phyloP scores from a whole-genome alignment of 2,329 filamentous ascomycete genomes.

The Myriosclerotinia scirpicola region DNA sequence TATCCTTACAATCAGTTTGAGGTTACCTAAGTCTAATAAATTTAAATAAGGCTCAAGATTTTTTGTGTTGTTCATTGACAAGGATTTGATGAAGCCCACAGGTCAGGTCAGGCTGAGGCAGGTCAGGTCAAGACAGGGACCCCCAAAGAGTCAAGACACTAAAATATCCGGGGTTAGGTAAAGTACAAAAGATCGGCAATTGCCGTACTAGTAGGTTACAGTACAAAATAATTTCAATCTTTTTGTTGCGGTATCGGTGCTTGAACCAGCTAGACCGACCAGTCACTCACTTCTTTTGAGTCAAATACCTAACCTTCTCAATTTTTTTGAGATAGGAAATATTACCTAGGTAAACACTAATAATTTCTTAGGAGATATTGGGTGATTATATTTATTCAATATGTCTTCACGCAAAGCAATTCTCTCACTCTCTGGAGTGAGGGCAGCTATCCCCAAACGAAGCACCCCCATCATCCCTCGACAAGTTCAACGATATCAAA shows the following conservation, averaged over 20 bases:
- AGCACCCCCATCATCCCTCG: constrained; percentile 29
- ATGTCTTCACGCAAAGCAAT: constrained; percentile 41
- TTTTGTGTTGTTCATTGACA: constrained; percentile 20
- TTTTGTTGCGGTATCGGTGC: constrained; percentile 23
- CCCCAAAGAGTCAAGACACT: too few relatives aligned
- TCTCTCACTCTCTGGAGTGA: constrained; percentile 32
- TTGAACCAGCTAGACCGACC: constrained; percentile 1
- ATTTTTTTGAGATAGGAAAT: constrained; percentile 22
- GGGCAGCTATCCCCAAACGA: constrained; percentile 31
- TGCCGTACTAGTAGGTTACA: too few relatives aligned
- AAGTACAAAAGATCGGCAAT: neutral
- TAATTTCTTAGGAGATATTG: constrained; percentile 9
- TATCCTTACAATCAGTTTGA: neutral
- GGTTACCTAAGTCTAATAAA: constrained; percentile 7
- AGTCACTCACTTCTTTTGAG: constrained; percentile 11
- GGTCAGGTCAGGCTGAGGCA: neutral
- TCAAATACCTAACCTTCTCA: constrained; percentile 17
- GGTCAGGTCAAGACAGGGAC: too few relatives aligned
- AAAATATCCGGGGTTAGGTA: constrained; percentile 20
- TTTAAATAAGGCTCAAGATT: constrained; percentile 27
- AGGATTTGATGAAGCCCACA: constrained; percentile 19
- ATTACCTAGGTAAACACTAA: constrained; percentile 2
- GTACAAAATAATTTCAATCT: neutral
- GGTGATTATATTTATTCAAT: constrained; percentile 17
- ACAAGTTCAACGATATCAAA: constrained; percentile 41